phyloP scores from a whole-genome alignment of 2,329 filamentous ascomycete genomes.

The Botrytis pseudocinerea region DNA sequence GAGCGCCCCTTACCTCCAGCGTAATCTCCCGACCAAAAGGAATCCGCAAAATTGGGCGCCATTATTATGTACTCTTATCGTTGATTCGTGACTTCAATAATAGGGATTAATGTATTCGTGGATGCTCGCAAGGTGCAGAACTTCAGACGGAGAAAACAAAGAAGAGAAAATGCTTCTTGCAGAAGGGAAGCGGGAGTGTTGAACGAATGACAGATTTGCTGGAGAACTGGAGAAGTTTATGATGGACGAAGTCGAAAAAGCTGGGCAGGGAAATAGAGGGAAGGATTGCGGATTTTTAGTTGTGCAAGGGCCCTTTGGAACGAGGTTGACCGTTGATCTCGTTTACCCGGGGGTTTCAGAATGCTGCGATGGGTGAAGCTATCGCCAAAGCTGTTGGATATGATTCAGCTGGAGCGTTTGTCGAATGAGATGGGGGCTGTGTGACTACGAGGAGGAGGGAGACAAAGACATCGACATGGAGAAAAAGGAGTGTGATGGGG shows the following conservation, averaged over 20 bases:
- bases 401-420: not conserved
- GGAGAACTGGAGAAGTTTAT: constrained; percentile 7
- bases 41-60: constrained; percentile 90
- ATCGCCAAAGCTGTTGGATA: constrained; percentile 1
- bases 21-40: constrained; percentile 98
- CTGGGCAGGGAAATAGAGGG: constrained; percentile 1
- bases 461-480: not conserved
- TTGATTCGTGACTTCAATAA: constrained; percentile 16
- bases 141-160: not conserved
- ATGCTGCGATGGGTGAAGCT: constrained; percentile 2
- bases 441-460: not conserved
- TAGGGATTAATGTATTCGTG: not conserved
- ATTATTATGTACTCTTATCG: constrained; percentile 39
- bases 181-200: not conserved
- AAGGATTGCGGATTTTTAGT: constrained; percentile 15
- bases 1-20: constrained; percentile 68
- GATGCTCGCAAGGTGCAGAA: not conserved
- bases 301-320: constrained; percentile 20
- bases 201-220: constrained; percentile 18
- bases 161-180: not conserved
- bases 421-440: not conserved
- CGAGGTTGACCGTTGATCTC: constrained; percentile 9
- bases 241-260: not conserved
- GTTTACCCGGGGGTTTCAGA: constrained; percentile 7
- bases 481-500: not conserved